Percentiles rank a stretch among this genome's conserved stretches.
These are phyloP conservation scores for Aureobasidium sp. DNA, from an alignment of 2,329 filamentous ascomycete species.

Conservation along the genomic window DNA sequence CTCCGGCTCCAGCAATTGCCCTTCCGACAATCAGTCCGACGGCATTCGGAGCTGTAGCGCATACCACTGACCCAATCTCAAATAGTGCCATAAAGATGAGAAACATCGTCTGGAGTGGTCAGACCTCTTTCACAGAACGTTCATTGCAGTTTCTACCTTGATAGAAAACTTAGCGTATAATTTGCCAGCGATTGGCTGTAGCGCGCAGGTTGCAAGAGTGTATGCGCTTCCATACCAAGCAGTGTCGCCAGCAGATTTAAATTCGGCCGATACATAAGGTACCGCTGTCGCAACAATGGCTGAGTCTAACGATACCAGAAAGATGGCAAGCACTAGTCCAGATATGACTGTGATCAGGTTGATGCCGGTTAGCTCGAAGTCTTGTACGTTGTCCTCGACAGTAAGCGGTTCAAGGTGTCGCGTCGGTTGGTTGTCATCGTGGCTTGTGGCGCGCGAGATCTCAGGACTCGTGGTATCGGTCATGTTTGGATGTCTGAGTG, in stretches of 20 bases:
- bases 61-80: slow-evolving; percentile 51
- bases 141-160: slow-evolving; percentile 18
- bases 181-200: slow-evolving; percentile 42
- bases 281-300: slow-evolving; percentile 32
- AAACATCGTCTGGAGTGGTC: slow-evolving; percentile 22
- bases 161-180: slow-evolving; percentile 39
- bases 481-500: neutral
- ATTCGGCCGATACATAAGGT: slow-evolving; percentile 35
- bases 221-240: slow-evolving; percentile 37
- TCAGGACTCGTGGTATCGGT: neutral
- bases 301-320: neutral
- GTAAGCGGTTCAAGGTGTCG: neutral
- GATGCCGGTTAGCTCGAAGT: neutral
- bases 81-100: slow-evolving; percentile 38
- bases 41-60: slow-evolving; percentile 33
- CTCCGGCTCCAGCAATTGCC: slow-evolving; percentile 35
- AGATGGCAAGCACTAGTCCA: slow-evolving; percentile 2
- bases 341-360: neutral
- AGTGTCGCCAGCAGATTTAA: slow-evolving; percentile 34
- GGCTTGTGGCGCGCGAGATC: neutral
- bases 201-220: slow-evolving; percentile 37
- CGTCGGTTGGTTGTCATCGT: neutral
- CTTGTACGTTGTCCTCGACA: neutral
- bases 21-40: slow-evolving; percentile 36
- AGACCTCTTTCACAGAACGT: neutral